Evolutionary conservation across 1,284 basidiomycete genomes (phyloP).

Genomic region (Wolfiporia cocos): DNA sequence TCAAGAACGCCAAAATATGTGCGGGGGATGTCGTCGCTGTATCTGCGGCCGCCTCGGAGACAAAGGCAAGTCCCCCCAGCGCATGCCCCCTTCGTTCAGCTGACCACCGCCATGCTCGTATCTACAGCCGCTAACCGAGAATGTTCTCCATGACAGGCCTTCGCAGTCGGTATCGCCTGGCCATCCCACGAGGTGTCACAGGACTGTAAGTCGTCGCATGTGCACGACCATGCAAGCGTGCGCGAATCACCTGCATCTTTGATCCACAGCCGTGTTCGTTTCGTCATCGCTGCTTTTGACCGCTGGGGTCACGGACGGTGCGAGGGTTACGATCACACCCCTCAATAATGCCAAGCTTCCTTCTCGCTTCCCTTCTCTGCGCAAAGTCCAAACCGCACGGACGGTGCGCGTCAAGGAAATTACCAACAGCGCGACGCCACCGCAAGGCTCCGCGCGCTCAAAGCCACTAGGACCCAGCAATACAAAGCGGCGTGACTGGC

Average conservation of each 20-base stretch:
- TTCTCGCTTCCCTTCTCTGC: conserved; percentile 42
- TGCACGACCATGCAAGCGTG: conserved; percentile 3
- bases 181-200: conserved; percentile 54
- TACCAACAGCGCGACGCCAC: conserved; percentile 6
- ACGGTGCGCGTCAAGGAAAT: conserved; percentile 47
- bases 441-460: conserved; percentile 5
- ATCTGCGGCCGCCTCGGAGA: conserved; percentile 27
- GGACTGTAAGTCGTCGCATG: conserved; percentile 39
- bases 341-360: conserved; percentile 38
- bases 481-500: conserved; percentile 54
- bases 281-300: conserved; percentile 56
- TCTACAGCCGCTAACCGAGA: conserved; percentile 10
- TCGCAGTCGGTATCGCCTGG: conserved; percentile 67
- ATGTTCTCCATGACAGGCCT: conserved; percentile 31
- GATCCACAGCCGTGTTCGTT: conserved; percentile 41
- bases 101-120: conserved; percentile 8
- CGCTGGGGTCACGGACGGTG: conserved; percentile 39
- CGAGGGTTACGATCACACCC: conserved; percentile 36
- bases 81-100: conserved; percentile 6
- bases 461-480: conserved; percentile 22
- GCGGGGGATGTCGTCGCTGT: conserved; percentile 70
- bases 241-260: conserved; percentile 5
- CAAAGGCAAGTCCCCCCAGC: conserved; percentile 11
- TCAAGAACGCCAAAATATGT: conserved; percentile 57
- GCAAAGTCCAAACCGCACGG: conserved; percentile 41